Evolutionary conservation across 192 early-diverging fungal species (phyloP).

Genomic region (Chytriomyces sp.): DNA sequence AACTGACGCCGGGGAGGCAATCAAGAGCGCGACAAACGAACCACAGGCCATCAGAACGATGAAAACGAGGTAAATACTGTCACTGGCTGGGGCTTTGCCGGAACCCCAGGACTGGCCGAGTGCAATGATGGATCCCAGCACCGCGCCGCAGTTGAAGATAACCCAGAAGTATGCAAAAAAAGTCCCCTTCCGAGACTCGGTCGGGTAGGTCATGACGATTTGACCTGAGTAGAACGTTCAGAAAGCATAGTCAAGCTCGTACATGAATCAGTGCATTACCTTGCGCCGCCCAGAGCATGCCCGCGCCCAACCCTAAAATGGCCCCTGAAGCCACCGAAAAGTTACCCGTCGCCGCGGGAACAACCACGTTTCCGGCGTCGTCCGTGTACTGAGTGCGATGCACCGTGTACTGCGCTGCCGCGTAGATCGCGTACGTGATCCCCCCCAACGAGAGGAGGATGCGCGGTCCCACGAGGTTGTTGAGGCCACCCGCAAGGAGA

Average conservation of each 20-base stretch:
- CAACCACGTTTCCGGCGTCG: too few relatives aligned
- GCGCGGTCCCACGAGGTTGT: slow-evolving; percentile 76
- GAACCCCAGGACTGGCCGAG: slow-evolving; percentile 68
- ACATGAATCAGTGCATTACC: too few relatives aligned
- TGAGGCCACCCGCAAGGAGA: slow-evolving; percentile 24
- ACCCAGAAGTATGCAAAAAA: slow-evolving; percentile 82
- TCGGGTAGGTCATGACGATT: slow-evolving; percentile 81
- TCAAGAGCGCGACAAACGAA: slow-evolving; percentile 55
- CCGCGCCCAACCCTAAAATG: slow-evolving; percentile 81
- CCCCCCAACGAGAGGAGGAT: slow-evolving; percentile 55
- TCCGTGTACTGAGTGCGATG: slow-evolving; percentile 63
- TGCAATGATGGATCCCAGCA: slow-evolving; percentile 71
- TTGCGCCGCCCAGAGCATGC: slow-evolving; percentile 58
- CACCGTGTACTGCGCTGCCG: slow-evolving; percentile 74
- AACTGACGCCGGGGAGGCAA: slow-evolving; percentile 63
- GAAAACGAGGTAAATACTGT: slow-evolving; percentile 70
- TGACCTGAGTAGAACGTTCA: too few relatives aligned
- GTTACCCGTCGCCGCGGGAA: not conserved
- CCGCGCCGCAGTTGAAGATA: slow-evolving; percentile 78
- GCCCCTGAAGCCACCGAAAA: slow-evolving; percentile 77
- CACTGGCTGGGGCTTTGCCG: slow-evolving; percentile 39
- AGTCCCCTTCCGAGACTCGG: slow-evolving; percentile 74
- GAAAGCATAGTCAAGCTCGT: too few relatives aligned
- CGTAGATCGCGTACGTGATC: slow-evolving; percentile 57
- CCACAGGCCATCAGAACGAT: slow-evolving; percentile 65